Base-by-base conservation (phyloP, 129 eudicot genomes). In the Helichrysum umbraculigerum region DNA sequence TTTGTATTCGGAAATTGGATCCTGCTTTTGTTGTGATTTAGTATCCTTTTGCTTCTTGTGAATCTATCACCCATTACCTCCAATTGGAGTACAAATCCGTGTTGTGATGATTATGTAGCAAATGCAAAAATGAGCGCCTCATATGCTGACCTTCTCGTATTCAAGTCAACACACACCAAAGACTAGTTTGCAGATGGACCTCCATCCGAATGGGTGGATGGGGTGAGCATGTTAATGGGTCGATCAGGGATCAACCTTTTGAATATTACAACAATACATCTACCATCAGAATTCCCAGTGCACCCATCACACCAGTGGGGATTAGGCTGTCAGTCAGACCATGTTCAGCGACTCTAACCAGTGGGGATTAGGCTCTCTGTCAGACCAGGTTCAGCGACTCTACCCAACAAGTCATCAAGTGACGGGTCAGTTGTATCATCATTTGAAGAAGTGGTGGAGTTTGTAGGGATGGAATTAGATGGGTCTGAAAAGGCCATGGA, bases 401-500 rank as follows among this genome's bases (percentile, higher is more conserved):
- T 84, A 19, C 81, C 90, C 42, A 89, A 89, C 47, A 91, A 93
- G 32, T 21, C 66, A 4, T 28, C 37, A 81, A 50, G 75, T 59
- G 61, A 87, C 42, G 20, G 3, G 67, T 61, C 15, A 34, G 6
- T 30, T 6, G 56, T 33, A 29, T 29, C 68, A 37, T 12, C 88
- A 88, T 90, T 90, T 67, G 95, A n/a, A n/a, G n/a, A 93, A 78
- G 96, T 87, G 51, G 95, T 93, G 68, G 98, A 93, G 77, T 90
- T 87, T 73, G 92, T 88, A n/a, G 98, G 98, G 66, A 96, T 87
- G 76, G 98, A 90, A 72, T 60, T 81, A 47, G 96, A 88, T 41
- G 96, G 98, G 16, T 78, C 92, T 0, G 92, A 93, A 76, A 93
- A 90, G 80, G 96, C 91, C 37, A 93, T 93, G 97, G 88, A 90